phyloP scores from a whole-genome alignment of 495 filamentous ascomycete species.

The Xylaria venustula region DNA sequence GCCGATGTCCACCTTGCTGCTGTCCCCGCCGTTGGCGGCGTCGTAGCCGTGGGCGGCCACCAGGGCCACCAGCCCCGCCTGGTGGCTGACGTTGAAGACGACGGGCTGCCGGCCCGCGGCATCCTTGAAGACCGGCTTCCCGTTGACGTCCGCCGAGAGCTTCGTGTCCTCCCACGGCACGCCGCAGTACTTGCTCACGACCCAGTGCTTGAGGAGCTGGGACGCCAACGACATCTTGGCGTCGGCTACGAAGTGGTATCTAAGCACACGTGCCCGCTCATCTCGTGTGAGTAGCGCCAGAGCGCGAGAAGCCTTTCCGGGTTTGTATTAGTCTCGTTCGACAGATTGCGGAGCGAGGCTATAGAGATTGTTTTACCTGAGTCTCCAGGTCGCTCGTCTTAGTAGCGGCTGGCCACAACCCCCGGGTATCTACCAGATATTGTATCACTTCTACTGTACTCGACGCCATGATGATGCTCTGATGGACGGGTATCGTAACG shows the following conservation, averaged over 20 bases:
- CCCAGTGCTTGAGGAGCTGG: constrained; percentile 74
- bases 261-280: constrained; percentile 50
- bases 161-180: constrained; percentile 65
- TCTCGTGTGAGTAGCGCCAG: constrained; percentile 54
- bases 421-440: constrained; percentile 48
- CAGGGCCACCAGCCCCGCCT: constrained; percentile 70
- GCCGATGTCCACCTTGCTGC: constrained; percentile 47
- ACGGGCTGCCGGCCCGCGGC: constrained; percentile 38
- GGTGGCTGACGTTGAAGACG: constrained; percentile 88
- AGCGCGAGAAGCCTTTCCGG: constrained; percentile 49
- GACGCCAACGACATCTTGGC: constrained; percentile 71
- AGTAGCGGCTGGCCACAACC: constrained; percentile 41
- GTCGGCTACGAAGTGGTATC: constrained; percentile 61
- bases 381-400: constrained; percentile 39
- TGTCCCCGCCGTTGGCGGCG: constrained; percentile 17
- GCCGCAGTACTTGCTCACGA: constrained; percentile 59
- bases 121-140: constrained; percentile 58
- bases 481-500: neutral
- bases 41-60: constrained; percentile 41
- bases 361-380: constrained; percentile 29
- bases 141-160: constrained; percentile 60
- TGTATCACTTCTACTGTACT: constrained; percentile 33
- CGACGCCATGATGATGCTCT: constrained; percentile 21
- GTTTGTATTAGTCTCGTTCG: neutral
- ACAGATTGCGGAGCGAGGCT: neutral